Evolutionary conservation across 2,329 filamentous ascomycete genomes (phyloP), one percentile per base, ranked within the genome.

Genomic region (Aureobasidium vineae): DNA sequence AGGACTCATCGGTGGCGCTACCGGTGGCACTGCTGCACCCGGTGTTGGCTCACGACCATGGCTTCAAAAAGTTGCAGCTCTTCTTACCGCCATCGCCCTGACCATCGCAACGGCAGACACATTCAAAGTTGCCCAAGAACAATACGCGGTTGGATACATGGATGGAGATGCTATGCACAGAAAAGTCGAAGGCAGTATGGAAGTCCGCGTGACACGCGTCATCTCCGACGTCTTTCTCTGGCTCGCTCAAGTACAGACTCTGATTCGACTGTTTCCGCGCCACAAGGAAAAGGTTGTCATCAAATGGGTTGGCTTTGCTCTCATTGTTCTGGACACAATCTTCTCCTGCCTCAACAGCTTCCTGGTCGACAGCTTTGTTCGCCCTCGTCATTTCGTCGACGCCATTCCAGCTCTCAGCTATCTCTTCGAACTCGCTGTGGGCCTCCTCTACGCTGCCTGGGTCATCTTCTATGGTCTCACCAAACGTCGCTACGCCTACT

Each of bases 261-360:
- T 99, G 67, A 98, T 98, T 72, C 90, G 95, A 63, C 83, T 99
- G 1, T 99, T 99, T 72, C 95, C 95, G 8, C 91, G 95, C 40
- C 94, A 98, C 74, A 91, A 96, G 74, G 95, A 99, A 79, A 98
- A 98, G 79, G 88, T 98, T 63, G 91, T 98, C 71, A 99, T 99
- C 79, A 98, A 98, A 80, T 99, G 94, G 94, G 92, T 94, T 19
- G 95, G 94, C 1, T 97, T 98, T 75, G 92, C 90, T 3, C 85
- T 99, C 66, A 97, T 99, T 73, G 86, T 92, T 0, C 84, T 97
- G 68, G 94, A 98, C 75, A 88, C 94, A 50, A 87, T 93, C 13
- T 99, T 99, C 77, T 93, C 90, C 73, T 92, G 90, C 56, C 85
- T 98, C 67, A 96, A 97, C 81, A 95, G 90, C 73, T 98, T 98